These are phyloP conservation scores for Linnemannia schmuckeri DNA, from an alignment of 192 early-diverging fungal genomes.

Conservation along the genomic window DNA sequence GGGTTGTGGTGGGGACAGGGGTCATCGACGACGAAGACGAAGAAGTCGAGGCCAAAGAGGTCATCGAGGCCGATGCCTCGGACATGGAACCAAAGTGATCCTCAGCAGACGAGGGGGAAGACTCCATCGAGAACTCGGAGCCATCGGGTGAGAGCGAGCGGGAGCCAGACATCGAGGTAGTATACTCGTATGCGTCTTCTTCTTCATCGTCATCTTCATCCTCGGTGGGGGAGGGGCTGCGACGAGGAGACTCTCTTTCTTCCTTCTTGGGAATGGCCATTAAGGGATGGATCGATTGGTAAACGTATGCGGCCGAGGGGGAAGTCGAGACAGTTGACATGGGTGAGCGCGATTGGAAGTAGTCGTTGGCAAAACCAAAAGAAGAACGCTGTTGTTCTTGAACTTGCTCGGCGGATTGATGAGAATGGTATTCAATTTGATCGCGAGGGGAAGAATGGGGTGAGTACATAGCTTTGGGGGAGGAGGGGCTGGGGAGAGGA, in stretches of 20 bases:
- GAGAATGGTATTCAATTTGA: constrained; percentile 21
- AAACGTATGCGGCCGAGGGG: not conserved
- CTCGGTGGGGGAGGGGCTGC: not conserved
- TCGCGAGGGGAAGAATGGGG: not conserved
- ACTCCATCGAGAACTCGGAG: constrained; percentile 19
- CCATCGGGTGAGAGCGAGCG: constrained; percentile 31
- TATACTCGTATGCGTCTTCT: constrained; percentile 18
- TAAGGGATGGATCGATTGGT: constrained; percentile 19
- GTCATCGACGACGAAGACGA: constrained; percentile 16
- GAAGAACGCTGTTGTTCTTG: not conserved
- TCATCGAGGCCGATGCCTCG: constrained; percentile 34
- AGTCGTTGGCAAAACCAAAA: constrained; percentile 6
- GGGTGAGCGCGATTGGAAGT: constrained; percentile 25
- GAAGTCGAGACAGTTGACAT: constrained; percentile 9
- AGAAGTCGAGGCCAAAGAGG: constrained; percentile 16
- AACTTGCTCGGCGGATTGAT: constrained; percentile 5
- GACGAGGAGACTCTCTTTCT: constrained; percentile 19
- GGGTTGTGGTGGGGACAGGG: constrained; percentile 19
- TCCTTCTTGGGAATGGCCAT: constrained; percentile 30
- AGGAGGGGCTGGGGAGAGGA: constrained; percentile 23
- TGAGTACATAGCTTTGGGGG: constrained; percentile 13
- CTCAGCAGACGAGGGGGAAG: constrained; percentile 2
- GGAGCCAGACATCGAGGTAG: constrained; percentile 22
- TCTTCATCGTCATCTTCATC: constrained; percentile 23
- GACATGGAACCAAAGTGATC: constrained; percentile 38